Evolutionary conservation across 176 grass and related monocot species (phyloP).

Genomic region (Eleusine indica): DNA sequence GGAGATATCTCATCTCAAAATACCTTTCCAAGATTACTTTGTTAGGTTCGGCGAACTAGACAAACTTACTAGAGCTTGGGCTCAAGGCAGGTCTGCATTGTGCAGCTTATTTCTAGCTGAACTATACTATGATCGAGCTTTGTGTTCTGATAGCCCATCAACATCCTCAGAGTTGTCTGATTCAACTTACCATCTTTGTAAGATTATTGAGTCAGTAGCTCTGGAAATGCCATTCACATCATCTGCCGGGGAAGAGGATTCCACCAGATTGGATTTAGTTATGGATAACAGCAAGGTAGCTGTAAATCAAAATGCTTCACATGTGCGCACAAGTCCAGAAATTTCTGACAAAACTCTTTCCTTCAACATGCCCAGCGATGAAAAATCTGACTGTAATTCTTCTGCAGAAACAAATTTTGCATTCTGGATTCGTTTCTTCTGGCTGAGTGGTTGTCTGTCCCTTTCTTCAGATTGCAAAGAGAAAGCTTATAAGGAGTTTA

Average conservation of each 20-base stretch:
- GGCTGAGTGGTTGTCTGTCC: slow-evolving; percentile 81
- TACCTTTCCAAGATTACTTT: slow-evolving; percentile 82
- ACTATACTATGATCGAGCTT: slow-evolving; percentile 80
- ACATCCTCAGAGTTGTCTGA: slow-evolving; percentile 66
- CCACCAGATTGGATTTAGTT: slow-evolving; percentile 27
- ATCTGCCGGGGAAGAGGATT: slow-evolving; percentile 40
- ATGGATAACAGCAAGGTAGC: slow-evolving; percentile 29
- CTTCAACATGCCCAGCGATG: slow-evolving; percentile 13
- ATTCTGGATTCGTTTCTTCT: slow-evolving; percentile 92
- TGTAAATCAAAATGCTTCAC: slow-evolving; percentile 38
- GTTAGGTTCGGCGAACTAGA: slow-evolving; percentile 73
- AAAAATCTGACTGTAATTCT: slow-evolving; percentile 43
- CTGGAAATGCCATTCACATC: slow-evolving; percentile 55
- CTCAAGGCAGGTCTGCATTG: slow-evolving; percentile 60
- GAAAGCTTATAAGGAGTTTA: slow-evolving; percentile 86
- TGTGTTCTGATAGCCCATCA: slow-evolving; percentile 63
- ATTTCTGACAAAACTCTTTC: slow-evolving; percentile 31
- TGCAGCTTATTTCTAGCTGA: slow-evolving; percentile 97
- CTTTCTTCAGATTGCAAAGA: slow-evolving; percentile 74
- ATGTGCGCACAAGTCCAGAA: slow-evolving; percentile 22
- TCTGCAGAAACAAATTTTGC: slow-evolving; percentile 44
- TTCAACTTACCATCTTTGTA: slow-evolving; percentile 87
- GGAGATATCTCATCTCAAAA: slow-evolving; percentile 71
- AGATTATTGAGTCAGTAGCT: slow-evolving; percentile 74
- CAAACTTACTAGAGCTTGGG: slow-evolving; percentile 82